Evolutionary conservation across 176 grass and related monocot genomes (phyloP), one percentile per base, ranked within the genome.

Genomic region (Tuctoria greenei): DNA sequence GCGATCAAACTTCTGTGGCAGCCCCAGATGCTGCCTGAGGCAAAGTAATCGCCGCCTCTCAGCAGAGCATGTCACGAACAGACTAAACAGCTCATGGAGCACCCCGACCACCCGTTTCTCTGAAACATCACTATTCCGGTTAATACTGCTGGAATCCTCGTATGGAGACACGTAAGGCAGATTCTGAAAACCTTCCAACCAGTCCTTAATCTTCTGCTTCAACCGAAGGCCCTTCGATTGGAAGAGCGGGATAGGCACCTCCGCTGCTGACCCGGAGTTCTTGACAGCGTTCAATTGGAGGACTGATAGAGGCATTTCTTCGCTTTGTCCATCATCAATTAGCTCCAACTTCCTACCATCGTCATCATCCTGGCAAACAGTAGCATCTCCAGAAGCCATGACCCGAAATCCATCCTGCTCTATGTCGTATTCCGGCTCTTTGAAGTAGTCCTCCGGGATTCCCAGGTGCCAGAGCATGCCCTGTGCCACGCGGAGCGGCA

Each of bases 401-500:
- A 90, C 40, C 45, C n/a, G 49, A 75, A 96, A 96, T 17, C 87
- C 86, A 43, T 86, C 84, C 6, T 88, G 78, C 27, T 41, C 71
- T 28, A 90, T 78, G 55, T 84, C 74, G 8, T 86, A 26, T 8
- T 73, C 64, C 2, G 47, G 76, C 43, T 38, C 41, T 61, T 40
- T 85, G 34, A 96, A 86, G 64, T 89, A 96, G 46, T 89, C 74
- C 46, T 96, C 89, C 12, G 93, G 93, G 75, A 96, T 62, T 43
- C 86, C 93, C 10, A 96, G 79, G 52, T 93, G 91, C 90, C 90
- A 96, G 75, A 92, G 73, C 90, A 93, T 86, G 41, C 93, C 87
- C 70, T 90, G 87, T 4, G 88, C 85, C 34, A 90, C 41, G 15
- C 72, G 52, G 56, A 90, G 82, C 10, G 90, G 90, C 34, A 96